A percentile compares a stretch with the other conserved stretches of the same genome.
phyloP scores from a whole-genome alignment of 2,329 filamentous ascomycete genomes.

The Ceratocystis cacaofunesta region DNA sequence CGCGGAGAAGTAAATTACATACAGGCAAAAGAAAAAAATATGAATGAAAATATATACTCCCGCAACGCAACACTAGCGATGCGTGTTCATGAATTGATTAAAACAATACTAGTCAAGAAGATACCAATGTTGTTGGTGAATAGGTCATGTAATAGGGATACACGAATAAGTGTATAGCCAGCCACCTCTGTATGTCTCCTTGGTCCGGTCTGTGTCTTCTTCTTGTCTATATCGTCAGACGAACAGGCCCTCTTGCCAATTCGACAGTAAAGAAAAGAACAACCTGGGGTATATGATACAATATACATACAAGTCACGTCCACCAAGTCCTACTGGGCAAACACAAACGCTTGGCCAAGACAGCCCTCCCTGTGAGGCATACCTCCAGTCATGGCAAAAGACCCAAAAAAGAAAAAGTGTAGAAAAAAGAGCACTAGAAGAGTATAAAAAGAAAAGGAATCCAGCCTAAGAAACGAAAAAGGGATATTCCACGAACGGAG shows the following conservation, averaged over 20 bases:
- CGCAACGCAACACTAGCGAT: neutral
- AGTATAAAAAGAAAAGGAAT: neutral
- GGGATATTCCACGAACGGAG: neutral
- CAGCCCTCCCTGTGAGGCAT: too few species aligned
- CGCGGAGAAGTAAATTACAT: constrained; percentile 16
- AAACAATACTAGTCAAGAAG: neutral
- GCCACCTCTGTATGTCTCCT: neutral
- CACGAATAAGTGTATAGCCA: neutral
- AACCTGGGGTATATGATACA: constrained; percentile 7
- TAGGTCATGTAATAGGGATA: neutral
- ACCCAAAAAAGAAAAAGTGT: neutral
- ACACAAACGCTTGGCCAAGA: too few species aligned
- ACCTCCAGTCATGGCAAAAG: too few species aligned
- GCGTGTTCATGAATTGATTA: neutral
- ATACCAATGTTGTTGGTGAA: too few species aligned
- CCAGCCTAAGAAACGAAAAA: neutral
- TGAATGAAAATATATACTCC: neutral
- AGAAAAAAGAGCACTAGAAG: neutral
- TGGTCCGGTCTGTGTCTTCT: too few species aligned
- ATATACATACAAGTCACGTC: neutral
- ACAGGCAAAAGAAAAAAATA: neutral
- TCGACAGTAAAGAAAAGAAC: constrained; percentile 10
- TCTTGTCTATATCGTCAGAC: too few species aligned
- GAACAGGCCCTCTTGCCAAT: neutral
- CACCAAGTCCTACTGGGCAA: neutral